These are phyloP conservation scores for Carnegiea gigantea DNA, from an alignment of 179 eudicot species.

Conservation along the genomic window DNA sequence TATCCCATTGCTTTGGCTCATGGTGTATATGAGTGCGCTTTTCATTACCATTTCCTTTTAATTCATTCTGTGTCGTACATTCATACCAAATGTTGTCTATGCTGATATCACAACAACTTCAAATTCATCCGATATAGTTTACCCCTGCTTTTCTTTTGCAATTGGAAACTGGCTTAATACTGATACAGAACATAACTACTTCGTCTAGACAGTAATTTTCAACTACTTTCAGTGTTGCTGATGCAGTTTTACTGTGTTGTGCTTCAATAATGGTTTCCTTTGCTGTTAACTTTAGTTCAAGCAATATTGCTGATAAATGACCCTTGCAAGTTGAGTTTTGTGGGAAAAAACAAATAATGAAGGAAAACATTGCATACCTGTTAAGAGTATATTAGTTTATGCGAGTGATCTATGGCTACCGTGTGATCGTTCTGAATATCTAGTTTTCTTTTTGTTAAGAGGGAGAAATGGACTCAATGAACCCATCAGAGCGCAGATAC, in stretches of 20 bases:
- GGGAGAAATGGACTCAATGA: constrained; percentile 32
- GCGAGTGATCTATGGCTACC: too few species aligned
- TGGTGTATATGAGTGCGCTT: too few species aligned
- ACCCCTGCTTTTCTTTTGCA: too few species aligned
- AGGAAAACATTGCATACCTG: neutral
- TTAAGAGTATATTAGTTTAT: neutral
- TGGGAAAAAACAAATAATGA: neutral
- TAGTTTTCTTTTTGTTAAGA: constrained; percentile 11
- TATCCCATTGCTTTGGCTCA: too few species aligned
- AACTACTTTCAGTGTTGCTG: neutral
- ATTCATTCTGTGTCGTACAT: too few species aligned
- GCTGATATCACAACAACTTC: neutral
- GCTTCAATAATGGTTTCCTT: neutral
- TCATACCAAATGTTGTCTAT: neutral
- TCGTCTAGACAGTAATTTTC: neutral
- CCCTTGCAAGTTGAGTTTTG: neutral
- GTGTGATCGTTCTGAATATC: neutral
- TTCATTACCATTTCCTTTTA: too few species aligned
- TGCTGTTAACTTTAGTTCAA: neutral
- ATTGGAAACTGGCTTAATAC: too few species aligned
- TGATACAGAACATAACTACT: too few species aligned
- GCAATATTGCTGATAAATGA: neutral
- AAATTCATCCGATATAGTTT: neutral
- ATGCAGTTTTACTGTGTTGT: neutral
- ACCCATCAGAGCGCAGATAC: constrained; percentile 59